These are phyloP conservation scores for Dalechampia spathulata DNA, from an alignment of 441 rosid genomes.

Conservation along the genomic window DNA sequence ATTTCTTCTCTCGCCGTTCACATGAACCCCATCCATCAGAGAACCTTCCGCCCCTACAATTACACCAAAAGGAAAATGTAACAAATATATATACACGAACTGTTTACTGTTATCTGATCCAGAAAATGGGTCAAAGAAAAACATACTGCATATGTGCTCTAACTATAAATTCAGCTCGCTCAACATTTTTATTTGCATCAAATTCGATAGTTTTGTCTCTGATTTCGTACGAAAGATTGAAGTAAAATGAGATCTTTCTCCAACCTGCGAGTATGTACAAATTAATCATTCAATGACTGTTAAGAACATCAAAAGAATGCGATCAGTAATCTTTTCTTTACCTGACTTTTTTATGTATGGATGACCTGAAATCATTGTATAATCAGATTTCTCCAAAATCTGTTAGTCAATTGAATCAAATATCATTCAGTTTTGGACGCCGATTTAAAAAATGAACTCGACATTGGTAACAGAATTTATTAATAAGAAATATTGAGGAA, in stretches of 20 bases:
- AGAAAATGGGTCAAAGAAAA: constrained; percentile 9
- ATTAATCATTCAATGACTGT: not conserved
- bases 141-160: constrained; percentile 92
- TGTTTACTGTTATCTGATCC: not conserved
- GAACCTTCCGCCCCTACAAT: constrained; percentile 73
- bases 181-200: constrained; percentile 80
- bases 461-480: too few species aligned
- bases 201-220: constrained; percentile 83
- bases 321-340: constrained; percentile 14
- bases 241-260: constrained; percentile 92
- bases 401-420: constrained; percentile 23
- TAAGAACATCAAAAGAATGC: not conserved
- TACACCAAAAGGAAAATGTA: too few species aligned
- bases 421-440: too few species aligned
- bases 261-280: constrained; percentile 45
- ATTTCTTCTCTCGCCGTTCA: constrained; percentile 84
- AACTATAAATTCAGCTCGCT: constrained; percentile 79
- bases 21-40: constrained; percentile 97
- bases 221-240: constrained; percentile 83
- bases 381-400: constrained; percentile 89
- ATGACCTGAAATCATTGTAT: constrained; percentile 75
- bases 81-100: not conserved
- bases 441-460: too few species aligned
- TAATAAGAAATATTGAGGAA: not conserved
- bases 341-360: constrained; percentile 90